Evolutionary conservation across 1,139 yeast genomes (phyloP), one percentile per base, ranked within the genome.

Genomic region (Magnusiomyces tetraspermus): DNA sequence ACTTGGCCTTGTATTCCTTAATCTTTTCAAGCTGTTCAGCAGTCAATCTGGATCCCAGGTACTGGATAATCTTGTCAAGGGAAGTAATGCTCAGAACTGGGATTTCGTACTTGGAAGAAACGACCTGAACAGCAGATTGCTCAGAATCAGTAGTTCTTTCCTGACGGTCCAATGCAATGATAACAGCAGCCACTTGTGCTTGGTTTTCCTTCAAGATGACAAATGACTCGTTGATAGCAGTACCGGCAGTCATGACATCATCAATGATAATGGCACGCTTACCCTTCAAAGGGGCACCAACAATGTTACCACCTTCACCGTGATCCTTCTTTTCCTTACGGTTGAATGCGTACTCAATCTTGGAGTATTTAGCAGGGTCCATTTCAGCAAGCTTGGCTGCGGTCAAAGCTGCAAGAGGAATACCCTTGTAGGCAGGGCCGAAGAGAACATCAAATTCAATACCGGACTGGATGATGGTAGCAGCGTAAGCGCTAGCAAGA

Each of bases 401-500:
- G 11, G 96, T 88, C 56, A 90, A 79, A 8, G 98, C 96, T 51
- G 96, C 95, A 53, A 92, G 76, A 31, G 98, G 96, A 61, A 92
- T 92, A 26, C 98, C 98, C 72, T 92, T 92, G 72, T 92, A 92
- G 30, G 98, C 98, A 19, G 98, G 98, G 13, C 98, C 98, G 64
- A 92, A 92, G 54, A 92, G 74, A 42, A 92, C 82, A 64, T 92
- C 98, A 63, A 92, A 90, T 67, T 88, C 83, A 54, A 92, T 67
- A 3, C 84, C 89, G 1, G 92, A 77, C 50, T 79, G 80, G 59
- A 89, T 82, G 60, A 92, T 90, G 42, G 96, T 86, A 57, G 79
- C 76, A 49, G 98, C 97, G 66, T 89, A 92, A 5, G 96, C 85
- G 10, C 83, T 78, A 31, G 96, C 96, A 64, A 92, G 74, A 50